These are phyloP conservation scores for Candida sp. DNA, from an alignment of 1,139 yeast genomes.

Conservation along the genomic window DNA sequence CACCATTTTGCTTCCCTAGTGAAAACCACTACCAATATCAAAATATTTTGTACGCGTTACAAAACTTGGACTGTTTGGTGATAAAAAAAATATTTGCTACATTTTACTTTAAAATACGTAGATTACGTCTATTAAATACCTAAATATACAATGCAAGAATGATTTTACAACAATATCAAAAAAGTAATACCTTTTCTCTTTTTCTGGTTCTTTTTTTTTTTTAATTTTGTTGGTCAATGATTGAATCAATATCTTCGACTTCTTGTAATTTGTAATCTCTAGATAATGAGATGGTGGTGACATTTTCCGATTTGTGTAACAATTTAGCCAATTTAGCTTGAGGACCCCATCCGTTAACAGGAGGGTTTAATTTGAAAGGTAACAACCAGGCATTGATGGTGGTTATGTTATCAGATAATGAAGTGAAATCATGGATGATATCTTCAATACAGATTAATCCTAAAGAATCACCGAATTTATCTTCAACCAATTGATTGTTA, in stretches of 20 bases:
- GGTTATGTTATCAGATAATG: conserved; percentile 62
- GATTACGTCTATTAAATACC: not conserved
- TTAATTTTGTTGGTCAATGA: conserved; percentile 61
- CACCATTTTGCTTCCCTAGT: not conserved
- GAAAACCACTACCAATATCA: not conserved
- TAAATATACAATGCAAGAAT: not conserved
- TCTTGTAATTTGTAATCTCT: conserved; percentile 64
- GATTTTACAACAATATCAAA: no score
- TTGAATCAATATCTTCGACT: conserved; percentile 60
- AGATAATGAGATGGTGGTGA: conserved; percentile 51
- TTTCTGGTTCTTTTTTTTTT: no score
- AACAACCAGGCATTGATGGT: conserved; percentile 56
- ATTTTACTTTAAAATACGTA: not conserved
- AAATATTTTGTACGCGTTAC: no score
- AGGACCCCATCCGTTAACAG: conserved; percentile 71
- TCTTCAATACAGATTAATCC: conserved; percentile 82
- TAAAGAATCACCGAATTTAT: conserved; percentile 56
- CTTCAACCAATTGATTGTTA: conserved; percentile 74
- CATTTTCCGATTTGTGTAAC: conserved; percentile 41
- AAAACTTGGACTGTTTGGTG: no score
- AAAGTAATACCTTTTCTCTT: no score
- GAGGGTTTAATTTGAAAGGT: conserved; percentile 68
- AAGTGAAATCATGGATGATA: conserved; percentile 63
- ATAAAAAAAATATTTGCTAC: no score
- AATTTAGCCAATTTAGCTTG: conserved; percentile 52